phyloP scores from a whole-genome alignment of 2,329 filamentous ascomycete species.

The Diaporthe ampelina region DNA sequence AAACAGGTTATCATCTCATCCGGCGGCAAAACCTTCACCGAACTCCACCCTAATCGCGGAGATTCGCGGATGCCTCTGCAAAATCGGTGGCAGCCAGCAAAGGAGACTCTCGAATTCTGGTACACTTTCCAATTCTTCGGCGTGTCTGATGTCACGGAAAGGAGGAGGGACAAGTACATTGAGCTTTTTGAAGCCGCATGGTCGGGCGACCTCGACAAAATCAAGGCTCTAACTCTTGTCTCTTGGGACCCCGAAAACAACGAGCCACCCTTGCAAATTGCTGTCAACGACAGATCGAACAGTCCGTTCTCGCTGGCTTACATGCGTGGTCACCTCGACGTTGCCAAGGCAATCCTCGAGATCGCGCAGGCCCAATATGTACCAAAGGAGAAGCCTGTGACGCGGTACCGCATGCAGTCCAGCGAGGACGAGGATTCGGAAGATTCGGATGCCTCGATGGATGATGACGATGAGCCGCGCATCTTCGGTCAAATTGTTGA shows the following conservation, averaged over 20 bases:
- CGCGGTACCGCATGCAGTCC: conserved; percentile 62
- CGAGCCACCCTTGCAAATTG: conserved; percentile 74
- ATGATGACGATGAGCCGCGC: conserved; percentile 55
- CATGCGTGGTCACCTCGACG: conserved; percentile 72
- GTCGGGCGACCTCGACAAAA: conserved; percentile 74
- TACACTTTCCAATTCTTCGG: conserved; percentile 65
- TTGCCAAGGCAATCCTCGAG: conserved; percentile 77
- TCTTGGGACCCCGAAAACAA: conserved; percentile 68
- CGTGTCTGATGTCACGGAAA: conserved; percentile 69
- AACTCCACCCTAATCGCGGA: conserved; percentile 71
- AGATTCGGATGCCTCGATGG: conserved; percentile 53
- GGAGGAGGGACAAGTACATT: conserved; percentile 71
- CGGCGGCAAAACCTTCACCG: conserved; percentile 76
- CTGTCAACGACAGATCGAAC: conserved; percentile 64
- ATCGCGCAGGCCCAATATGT: conserved; percentile 79
- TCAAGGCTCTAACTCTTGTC: conserved; percentile 74
- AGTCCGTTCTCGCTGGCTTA: conserved; percentile 79
- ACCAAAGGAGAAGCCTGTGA: conserved; percentile 65
- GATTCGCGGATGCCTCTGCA: conserved; percentile 41
- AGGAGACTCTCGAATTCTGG: conserved; percentile 57
- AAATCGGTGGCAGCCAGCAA: conserved; percentile 24
- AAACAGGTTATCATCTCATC: conserved; percentile 67
- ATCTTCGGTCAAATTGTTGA: conserved; percentile 71
- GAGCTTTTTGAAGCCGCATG: conserved; percentile 81
- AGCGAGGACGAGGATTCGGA: conserved; percentile 55